Base-by-base conservation (phyloP, 495 filamentous ascomycete genomes). In the Darksidea phi region DNA sequence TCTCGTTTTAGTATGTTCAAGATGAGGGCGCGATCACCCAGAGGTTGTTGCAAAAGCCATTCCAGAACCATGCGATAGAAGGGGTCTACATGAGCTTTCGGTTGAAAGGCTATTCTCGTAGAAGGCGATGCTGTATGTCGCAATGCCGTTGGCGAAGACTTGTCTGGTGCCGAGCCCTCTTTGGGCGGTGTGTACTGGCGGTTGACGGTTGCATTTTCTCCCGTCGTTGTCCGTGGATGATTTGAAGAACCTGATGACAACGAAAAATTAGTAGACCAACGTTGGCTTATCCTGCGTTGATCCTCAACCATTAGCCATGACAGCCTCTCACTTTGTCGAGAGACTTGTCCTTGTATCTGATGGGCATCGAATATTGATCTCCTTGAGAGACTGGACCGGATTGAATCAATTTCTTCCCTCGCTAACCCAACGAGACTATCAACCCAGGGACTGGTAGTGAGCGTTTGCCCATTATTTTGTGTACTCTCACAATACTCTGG, bases 241-340 rank as follows among this genome's bases (percentile, higher is more conserved):
- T 15, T 1, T 17, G 43, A 26, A 18, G 36, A 7, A 21, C 10
- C 13, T 24, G 42, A 26, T 15, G 57, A 32, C 4, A 25, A 37
- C n/a, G 12, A 61, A 2, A 25, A 28, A 15, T 48, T 18, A 21
- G 34, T 63, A 18, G 51, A 56, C 53, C 59, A 56, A 1, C 59
- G 51, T 46, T 63, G 59, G 28, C 59, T 56, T n/a, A 63, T 49
- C 17, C 59, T 53, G 1, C 34, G 28, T 20, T 63, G 43, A 37
- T 63, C 59, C 12, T 41, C 52, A 1, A 32, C 11, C 21, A 63
- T 34, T 13, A 56, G 37, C 1, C 24, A 2, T 1, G 59, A 63
- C 4, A 63, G 28, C 45, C 51, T 25, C 24, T 50, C 1, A 43
- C 53, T 63, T 25, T 63, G 34, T 51, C 43, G 52, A 10, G 42